Conservation (phyloP, 495 filamentous ascomycete species). For the Opeltia flavorubescens region DNA sequence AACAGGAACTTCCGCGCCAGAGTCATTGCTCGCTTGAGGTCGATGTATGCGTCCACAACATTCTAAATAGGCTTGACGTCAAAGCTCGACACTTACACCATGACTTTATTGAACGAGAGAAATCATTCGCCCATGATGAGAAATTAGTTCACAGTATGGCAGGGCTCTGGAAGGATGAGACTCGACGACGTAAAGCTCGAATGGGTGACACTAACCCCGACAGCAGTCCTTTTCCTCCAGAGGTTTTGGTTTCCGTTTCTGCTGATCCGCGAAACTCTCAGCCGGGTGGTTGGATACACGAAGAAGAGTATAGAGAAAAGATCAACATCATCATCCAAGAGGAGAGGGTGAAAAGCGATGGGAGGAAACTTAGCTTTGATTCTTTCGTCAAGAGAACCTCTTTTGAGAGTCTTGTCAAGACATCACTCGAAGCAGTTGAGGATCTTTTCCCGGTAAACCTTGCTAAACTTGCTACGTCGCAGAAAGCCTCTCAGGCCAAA, state of each 20-base stretch:
- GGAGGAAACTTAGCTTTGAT: conserved; percentile 41
- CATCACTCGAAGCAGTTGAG: conserved; percentile 65
- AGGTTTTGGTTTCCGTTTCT: conserved; percentile 75
- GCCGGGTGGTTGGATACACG: conserved; percentile 73
- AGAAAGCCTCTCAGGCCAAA: conserved; percentile 3
- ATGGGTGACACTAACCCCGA: conserved; percentile 47
- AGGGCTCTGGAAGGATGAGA: conserved; percentile 86
- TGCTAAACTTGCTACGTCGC: conserved; percentile 7
- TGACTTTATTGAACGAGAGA: conserved; percentile 67
- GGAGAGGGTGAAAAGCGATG: conserved; percentile 41
- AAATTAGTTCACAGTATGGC: conserved; percentile 90
- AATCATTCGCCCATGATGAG: conserved; percentile 47
- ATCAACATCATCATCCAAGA: conserved; percentile 43
- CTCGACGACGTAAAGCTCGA: conserved; percentile 54
- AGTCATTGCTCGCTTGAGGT: conserved; percentile 83
- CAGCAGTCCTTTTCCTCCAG: conserved; percentile 61
- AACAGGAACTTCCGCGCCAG: conserved; percentile 50
- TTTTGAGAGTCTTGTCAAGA: conserved; percentile 49
- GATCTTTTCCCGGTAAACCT: conserved; percentile 69
- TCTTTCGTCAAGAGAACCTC: conserved; percentile 40
- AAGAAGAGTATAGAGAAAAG: conserved; percentile 63
- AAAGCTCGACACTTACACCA: conserved; percentile 65
- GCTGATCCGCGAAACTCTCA: conserved; percentile 58
- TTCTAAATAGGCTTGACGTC: conserved; percentile 66
- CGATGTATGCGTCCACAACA: conserved; percentile 79